Conservation (phyloP, 768 basidiomycete genomes). For the Collybiopsis confluens region DNA sequence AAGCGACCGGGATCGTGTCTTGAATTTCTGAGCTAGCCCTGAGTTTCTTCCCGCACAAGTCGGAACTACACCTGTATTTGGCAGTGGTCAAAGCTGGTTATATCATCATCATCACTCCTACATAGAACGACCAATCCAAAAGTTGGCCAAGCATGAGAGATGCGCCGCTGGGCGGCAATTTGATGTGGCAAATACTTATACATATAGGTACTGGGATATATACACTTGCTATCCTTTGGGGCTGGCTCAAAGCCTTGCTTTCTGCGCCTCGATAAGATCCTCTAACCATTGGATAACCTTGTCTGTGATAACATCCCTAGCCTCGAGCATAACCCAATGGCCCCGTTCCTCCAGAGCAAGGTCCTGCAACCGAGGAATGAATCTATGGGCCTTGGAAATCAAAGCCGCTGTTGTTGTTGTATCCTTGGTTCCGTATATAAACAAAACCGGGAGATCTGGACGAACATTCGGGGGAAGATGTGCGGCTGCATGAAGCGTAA, state of each 20-base stretch:
- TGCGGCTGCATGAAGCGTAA: conserved; percentile 27
- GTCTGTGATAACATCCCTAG: conserved; percentile 48
- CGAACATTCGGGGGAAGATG: conserved; percentile 38
- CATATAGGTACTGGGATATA: too few species aligned
- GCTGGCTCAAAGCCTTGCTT: neutral
- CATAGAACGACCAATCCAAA: too few species aligned
- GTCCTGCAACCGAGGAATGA: conserved; percentile 46
- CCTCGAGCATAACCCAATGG: conserved; percentile 71
- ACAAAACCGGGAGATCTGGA: conserved; percentile 52
- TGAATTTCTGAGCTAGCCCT: too few species aligned
- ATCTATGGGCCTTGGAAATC: conserved; percentile 42
- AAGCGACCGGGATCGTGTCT: too few species aligned
- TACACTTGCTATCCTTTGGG: too few species aligned
- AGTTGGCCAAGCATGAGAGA: too few species aligned
- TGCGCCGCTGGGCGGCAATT: too few species aligned
- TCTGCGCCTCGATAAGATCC: conserved; percentile 21
- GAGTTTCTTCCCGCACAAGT: too few species aligned
- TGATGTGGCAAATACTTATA: too few species aligned
- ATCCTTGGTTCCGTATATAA: conserved; percentile 58
- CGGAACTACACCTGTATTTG: too few species aligned
- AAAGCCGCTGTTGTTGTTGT: conserved; percentile 35
- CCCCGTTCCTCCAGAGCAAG: conserved; percentile 51
- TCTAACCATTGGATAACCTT: conserved; percentile 45
- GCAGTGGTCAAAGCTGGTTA: too few species aligned
- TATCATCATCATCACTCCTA: too few species aligned